A percentile compares a stretch with the other conserved stretches of the same genome.
These are phyloP conservation scores for Tympanopsis confertula DNA, from an alignment of 2,329 filamentous ascomycete species.

Conservation along the genomic window DNA sequence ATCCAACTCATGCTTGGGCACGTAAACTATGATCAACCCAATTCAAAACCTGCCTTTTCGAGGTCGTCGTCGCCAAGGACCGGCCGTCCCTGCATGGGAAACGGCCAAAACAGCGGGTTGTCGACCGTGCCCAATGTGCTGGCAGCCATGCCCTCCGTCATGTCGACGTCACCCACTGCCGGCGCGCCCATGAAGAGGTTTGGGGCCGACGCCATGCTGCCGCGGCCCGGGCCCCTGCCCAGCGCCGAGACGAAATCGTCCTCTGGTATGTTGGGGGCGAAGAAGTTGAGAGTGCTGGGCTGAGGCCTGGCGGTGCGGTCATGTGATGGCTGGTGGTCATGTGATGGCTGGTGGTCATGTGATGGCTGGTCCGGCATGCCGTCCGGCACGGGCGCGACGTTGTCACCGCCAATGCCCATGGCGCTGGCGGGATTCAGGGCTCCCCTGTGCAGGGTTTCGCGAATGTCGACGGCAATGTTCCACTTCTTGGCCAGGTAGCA, in stretches of 20 bases:
- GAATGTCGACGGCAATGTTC: conserved; percentile 39
- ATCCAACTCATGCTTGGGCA: no score
- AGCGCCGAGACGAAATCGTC: not conserved
- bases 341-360: conserved; percentile 3
- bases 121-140: conserved; percentile 24
- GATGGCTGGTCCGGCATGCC: conserved; percentile 19
- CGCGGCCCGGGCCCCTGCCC: no score
- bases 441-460: conserved; percentile 6
- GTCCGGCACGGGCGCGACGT: conserved; percentile 15
- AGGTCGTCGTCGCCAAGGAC: conserved; percentile 35
- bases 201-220: not conserved
- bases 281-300: conserved; percentile 43
- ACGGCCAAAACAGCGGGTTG: conserved; percentile 49
- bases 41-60: conserved; percentile 42
- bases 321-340: no score
- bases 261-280: conserved; percentile 14
- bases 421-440: no score
- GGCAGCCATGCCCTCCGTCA: conserved; percentile 6
- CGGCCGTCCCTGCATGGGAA: conserved; percentile 46
- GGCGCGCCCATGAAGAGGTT: not conserved
- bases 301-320: conserved; percentile 29
- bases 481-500: conserved; percentile 45
- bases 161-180: conserved; percentile 1
- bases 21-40: no score
- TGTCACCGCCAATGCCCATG: conserved; percentile 9